Conservation (phyloP, 441 rosid species). For the Omphalea diandra region DNA sequence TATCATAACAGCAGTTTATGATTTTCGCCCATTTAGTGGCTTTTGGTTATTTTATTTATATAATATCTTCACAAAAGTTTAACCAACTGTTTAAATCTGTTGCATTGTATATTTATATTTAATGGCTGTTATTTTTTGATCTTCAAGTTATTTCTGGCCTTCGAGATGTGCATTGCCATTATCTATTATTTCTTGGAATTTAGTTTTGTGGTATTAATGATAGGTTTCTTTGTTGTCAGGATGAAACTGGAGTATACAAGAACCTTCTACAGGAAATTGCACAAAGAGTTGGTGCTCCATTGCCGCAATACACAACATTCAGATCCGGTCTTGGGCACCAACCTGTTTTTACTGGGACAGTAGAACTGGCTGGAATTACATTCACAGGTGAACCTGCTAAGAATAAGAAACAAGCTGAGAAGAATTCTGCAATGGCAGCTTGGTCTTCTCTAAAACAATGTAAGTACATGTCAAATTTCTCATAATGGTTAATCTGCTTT, state of each 20-base stretch:
- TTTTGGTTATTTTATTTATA: not conserved
- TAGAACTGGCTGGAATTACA: slow-evolving; percentile 80
- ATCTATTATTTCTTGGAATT: not conserved
- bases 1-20: not conserved
- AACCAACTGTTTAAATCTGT: not conserved
- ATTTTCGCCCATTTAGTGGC: not conserved
- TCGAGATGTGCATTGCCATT: not conserved
- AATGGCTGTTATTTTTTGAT: slow-evolving; percentile 4
- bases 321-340: slow-evolving; percentile 96
- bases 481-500: not conserved
- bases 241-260: slow-evolving; percentile 98
- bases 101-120: not conserved
- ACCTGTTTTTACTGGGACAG: slow-evolving; percentile 90
- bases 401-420: slow-evolving; percentile 97
- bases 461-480: slow-evolving; percentile 35
- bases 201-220: slow-evolving; percentile 19
- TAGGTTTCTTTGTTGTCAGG: slow-evolving; percentile 44
- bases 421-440: slow-evolving; percentile 98
- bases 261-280: slow-evolving; percentile 94
- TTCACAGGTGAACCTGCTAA: slow-evolving; percentile 94
- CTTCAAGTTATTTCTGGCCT: slow-evolving; percentile 1
- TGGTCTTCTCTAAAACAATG: slow-evolving; percentile 95
- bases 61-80: not conserved
- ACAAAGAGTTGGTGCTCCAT: slow-evolving; percentile 90
- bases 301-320: slow-evolving; percentile 81